Evolutionary conservation across 2,329 filamentous ascomycete species (phyloP).

Genomic region (Pseudopithomyces chartarum): DNA sequence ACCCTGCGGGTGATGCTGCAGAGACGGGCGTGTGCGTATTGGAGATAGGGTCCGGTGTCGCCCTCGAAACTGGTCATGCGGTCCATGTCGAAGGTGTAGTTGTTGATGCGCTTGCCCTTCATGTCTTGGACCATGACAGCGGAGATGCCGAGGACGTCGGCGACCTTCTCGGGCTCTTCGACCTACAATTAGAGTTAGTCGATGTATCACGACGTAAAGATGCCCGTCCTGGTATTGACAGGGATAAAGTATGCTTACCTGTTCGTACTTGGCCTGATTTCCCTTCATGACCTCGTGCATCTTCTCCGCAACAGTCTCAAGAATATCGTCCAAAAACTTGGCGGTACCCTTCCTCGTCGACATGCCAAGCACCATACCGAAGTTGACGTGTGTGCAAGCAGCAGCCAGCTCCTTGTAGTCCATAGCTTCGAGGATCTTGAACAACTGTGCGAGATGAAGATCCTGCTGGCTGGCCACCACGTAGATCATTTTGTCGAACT

Average conservation of each 20-base stretch:
- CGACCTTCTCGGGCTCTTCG: constrained; percentile 77
- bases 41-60: constrained; percentile 82
- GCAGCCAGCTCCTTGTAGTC: constrained; percentile 63
- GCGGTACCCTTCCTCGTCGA: constrained; percentile 67
- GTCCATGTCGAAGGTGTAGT: constrained; percentile 77
- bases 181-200: constrained; percentile 64
- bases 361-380: constrained; percentile 71
- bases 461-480: constrained; percentile 69
- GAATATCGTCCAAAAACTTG: constrained; percentile 55
- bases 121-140: constrained; percentile 99
- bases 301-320: constrained; percentile 74
- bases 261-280: constrained; percentile 82
- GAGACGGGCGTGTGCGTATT: constrained; percentile 67
- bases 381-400: constrained; percentile 67
- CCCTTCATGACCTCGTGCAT: constrained; percentile 98
- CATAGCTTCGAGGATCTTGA: constrained; percentile 68
- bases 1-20: constrained; percentile 58
- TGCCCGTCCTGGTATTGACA: not conserved
- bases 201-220: not conserved
- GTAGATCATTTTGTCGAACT: constrained; percentile 72
- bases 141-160: constrained; percentile 89
- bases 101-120: constrained; percentile 81
- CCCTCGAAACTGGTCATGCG: constrained; percentile 84
- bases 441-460: constrained; percentile 66
- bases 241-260: not conserved